A percentile compares a stretch with the other conserved stretches of the same genome.
These are phyloP conservation scores for Ambrosiella xylebori DNA, from an alignment of 2,329 filamentous ascomycete genomes.

Conservation along the genomic window DNA sequence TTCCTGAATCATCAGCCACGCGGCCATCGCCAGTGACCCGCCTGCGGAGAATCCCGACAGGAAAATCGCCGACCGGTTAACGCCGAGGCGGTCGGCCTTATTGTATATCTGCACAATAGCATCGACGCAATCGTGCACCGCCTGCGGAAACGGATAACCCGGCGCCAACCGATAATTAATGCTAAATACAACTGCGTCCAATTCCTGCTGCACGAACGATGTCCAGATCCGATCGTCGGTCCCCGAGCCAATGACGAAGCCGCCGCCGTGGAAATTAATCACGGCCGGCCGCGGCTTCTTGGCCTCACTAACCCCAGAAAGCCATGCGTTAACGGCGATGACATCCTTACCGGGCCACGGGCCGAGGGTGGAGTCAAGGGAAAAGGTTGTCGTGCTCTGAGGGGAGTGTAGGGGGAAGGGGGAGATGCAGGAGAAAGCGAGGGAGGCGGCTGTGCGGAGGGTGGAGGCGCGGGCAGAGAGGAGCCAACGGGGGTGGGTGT, in stretches of 20 bases:
- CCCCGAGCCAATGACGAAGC: conserved; percentile 45
- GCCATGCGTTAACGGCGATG: conserved; percentile 32
- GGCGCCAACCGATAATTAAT: conserved; percentile 55
- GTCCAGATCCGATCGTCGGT: conserved; percentile 48
- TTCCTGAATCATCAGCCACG: conserved; percentile 29
- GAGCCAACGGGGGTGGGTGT: conserved; percentile 27
- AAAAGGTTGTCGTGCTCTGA: conserved; percentile 17
- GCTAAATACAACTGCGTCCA: conserved; percentile 42
- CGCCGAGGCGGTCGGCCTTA: conserved; percentile 37
- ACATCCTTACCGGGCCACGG: conserved; percentile 21
- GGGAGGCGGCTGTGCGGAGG: conserved; percentile 26
- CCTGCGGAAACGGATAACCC: conserved; percentile 44
- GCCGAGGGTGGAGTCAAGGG: conserved; percentile 26
- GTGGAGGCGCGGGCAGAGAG: conserved; percentile 26
- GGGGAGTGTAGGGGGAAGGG: conserved; percentile 1
- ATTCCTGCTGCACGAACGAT: conserved; percentile 30
- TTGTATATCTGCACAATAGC: conserved; percentile 42
- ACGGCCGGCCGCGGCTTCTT: conserved; percentile 27
- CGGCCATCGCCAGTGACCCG: conserved; percentile 35
- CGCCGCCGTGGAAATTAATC: conserved; percentile 51
- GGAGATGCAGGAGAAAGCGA: conserved; percentile 21
- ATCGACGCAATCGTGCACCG: conserved; percentile 48
- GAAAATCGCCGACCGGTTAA: conserved; percentile 38
- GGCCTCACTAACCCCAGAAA: conserved; percentile 15
- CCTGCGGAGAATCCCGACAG: conserved; percentile 49